Base-by-base conservation (phyloP, 768 basidiomycete species). In the Macrocybe gigantea region DNA sequence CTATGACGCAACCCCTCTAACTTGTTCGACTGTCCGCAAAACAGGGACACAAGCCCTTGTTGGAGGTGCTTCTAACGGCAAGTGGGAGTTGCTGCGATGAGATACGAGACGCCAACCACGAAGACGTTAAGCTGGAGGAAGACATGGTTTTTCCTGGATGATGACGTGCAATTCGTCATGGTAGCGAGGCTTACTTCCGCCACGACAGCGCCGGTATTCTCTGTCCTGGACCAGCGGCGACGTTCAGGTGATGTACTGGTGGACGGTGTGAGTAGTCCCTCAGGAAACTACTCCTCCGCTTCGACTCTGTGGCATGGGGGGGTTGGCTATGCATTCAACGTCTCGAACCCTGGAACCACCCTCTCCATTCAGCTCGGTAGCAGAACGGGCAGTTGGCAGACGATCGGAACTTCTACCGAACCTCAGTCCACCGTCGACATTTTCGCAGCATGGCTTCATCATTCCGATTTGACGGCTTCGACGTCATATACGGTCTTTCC, bases 71-170 rank as follows among this genome's bases (percentile, higher is more conserved):
- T 82, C 83, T 0, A 73, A 80, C 44, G 82, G 80, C 5, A 54
- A 33, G 59, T 74, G 44, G 85, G 85, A 7, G 61, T 78, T 12
- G 76, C 77, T 0, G 82, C 72, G 15, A 83, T 85, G 83, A 72
- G 75, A 42, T 88, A 79, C 59, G 77, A 75, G 22, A 87, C 85
- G 56, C 84, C 86, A 4, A 47, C 68, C 41, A 85, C 82, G 5
- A 54, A 66, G 11, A 56, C 69, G 7, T 60, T 88, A 32, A 59
- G 66, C 40, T 88, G 75, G 72, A 81, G 83, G 56, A 88, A 87
- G 63, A 72, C 77, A 0, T 85, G 82, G 80, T 86, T 88, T 66
- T 87, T 85, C 74, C 67, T 87, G 31, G 72, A 76, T 9, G 64
- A 79, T 53, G 80, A 82, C 50, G 66, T 80, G 7, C 82, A 84